Conservation (phyloP, 2,329 filamentous ascomycete genomes). For the Penicillium sp. region DNA sequence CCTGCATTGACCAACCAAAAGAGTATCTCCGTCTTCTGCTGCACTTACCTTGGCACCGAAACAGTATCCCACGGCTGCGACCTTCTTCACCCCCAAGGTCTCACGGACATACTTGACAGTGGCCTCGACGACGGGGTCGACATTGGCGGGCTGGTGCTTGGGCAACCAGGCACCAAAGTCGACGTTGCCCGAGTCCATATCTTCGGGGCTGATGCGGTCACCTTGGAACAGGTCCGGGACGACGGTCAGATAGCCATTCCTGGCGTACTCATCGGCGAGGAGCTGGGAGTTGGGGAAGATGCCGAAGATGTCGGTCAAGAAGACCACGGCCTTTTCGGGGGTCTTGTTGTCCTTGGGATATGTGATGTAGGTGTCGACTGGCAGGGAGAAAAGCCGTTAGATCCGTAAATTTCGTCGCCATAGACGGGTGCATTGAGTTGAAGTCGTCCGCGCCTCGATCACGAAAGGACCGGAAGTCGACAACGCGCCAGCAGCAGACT, state of each 20-base stretch:
- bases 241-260: slow-evolving; percentile 63
- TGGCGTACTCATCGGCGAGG: slow-evolving; percentile 68
- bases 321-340: slow-evolving; percentile 50
- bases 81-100: slow-evolving; percentile 50
- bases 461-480: too few relatives aligned
- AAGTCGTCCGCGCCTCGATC: too few relatives aligned
- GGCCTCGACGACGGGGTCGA: slow-evolving; percentile 50
- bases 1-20: neutral
- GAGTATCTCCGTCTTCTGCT: neutral
- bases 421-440: too few relatives aligned
- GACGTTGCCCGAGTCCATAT: slow-evolving; percentile 41
- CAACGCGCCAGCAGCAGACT: too few relatives aligned
- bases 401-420: neutral
- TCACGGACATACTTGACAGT: slow-evolving; percentile 53
- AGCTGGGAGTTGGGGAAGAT: slow-evolving; percentile 56
- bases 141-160: slow-evolving; percentile 43
- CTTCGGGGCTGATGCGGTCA: slow-evolving; percentile 54
- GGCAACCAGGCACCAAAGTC: slow-evolving; percentile 47
- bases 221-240: slow-evolving; percentile 67
- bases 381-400: neutral
- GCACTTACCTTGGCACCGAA: slow-evolving; percentile 61
- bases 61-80: slow-evolving; percentile 67
- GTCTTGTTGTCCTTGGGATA: slow-evolving; percentile 48
- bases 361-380: slow-evolving; percentile 52
- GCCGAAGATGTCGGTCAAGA: slow-evolving; percentile 55